Percentiles rank a stretch among this genome's conserved stretches.
Conservation (phyloP, 1,284 basidiomycete species). For the Acaromyces ingoldii region DNA sequence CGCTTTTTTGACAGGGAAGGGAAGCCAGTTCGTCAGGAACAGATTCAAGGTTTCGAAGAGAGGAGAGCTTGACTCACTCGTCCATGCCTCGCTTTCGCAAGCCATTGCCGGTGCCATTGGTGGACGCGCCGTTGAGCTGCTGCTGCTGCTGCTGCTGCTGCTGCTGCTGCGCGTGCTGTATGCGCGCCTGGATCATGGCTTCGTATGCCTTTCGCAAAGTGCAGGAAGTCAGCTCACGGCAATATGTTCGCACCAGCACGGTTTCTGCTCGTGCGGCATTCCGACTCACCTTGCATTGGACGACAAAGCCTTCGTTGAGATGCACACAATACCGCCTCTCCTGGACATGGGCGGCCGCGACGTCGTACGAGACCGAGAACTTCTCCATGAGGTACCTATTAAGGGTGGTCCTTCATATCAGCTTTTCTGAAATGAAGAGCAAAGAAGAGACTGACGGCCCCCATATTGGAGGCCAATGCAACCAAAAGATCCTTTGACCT, state of each 20-base stretch:
- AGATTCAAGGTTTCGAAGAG: too few relatives aligned
- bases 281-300: background rate
- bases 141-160: background rate
- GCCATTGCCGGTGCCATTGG: too few relatives aligned
- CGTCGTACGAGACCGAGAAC: background rate
- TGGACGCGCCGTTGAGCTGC: background rate
- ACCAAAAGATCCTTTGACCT: too few relatives aligned
- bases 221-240: too few relatives aligned
- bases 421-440: background rate
- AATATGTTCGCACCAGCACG: too few relatives aligned
- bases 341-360: slow-evolving; percentile 2
- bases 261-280: too few relatives aligned
- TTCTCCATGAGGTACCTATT: slow-evolving; percentile 7
- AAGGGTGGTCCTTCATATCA: background rate
- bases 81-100: background rate
- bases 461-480: background rate
- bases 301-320: background rate
- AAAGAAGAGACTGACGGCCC: background rate
- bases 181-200: background rate
- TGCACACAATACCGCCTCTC: slow-evolving; percentile 9
- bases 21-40: too few relatives aligned
- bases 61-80: slow-evolving; percentile 2
- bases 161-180: background rate
- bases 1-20: too few relatives aligned
- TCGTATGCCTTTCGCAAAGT: too few relatives aligned